A percentile compares a stretch with the other conserved stretches of the same genome.
Conservation (phyloP, 495 filamentous ascomycete genomes). For the Chaetomium fimeti region DNA sequence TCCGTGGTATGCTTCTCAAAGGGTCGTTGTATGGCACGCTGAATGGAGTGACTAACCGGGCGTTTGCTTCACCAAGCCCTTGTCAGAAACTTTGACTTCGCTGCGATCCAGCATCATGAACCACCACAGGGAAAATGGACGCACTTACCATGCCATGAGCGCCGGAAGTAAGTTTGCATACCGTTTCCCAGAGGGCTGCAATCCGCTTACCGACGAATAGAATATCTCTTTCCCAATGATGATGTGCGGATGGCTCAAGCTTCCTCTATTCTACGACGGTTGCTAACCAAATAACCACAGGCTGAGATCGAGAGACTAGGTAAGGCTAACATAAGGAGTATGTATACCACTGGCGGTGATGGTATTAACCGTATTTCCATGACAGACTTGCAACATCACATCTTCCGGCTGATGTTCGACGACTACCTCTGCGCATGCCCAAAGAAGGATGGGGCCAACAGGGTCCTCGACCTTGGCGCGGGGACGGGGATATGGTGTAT, state of each 20-base stretch:
- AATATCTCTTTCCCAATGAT: background rate
- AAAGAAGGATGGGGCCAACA: conserved; percentile 32
- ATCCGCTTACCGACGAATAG: background rate
- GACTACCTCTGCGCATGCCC: conserved; percentile 33
- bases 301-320: background rate
- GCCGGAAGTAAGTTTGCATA: conserved; percentile 26
- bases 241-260: background rate
- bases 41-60: background rate
- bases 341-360: background rate
- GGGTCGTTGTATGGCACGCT: background rate
- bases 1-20: background rate
- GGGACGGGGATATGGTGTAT: conserved; percentile 28
- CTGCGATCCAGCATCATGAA: conserved; percentile 39
- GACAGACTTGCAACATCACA: conserved; percentile 42
- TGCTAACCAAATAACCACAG: background rate
- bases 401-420: conserved; percentile 36
- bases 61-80: background rate
- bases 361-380: background rate
- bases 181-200: background rate
- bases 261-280: background rate
- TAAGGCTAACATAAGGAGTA: background rate
- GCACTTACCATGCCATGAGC: conserved; percentile 47
- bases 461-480: conserved; percentile 35
- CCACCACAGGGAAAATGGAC: conserved; percentile 42
- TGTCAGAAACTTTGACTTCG: conserved; percentile 19